These are phyloP conservation scores for Microcyclospora pomicola DNA, from an alignment of 2,329 filamentous ascomycete genomes.

Conservation along the genomic window DNA sequence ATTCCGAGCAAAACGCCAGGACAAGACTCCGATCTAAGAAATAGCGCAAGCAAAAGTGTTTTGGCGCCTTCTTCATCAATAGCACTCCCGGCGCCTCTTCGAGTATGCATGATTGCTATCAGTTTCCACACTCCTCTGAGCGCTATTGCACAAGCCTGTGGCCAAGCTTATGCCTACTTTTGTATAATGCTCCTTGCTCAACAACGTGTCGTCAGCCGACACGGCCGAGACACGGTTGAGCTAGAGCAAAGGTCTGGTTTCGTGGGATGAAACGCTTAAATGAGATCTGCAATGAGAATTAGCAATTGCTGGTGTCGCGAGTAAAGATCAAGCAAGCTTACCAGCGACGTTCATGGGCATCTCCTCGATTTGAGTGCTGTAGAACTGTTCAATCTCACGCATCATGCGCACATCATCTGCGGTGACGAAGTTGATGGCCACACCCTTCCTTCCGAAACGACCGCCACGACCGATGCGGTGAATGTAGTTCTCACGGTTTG, in stretches of 20 bases:
- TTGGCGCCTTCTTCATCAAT: slow-evolving; percentile 12
- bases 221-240: slow-evolving; percentile 10
- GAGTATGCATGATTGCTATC: slow-evolving; percentile 15
- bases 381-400: slow-evolving; percentile 99
- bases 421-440: slow-evolving; percentile 99
- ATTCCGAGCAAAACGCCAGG: slow-evolving; percentile 15
- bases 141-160: not conserved
- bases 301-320: not conserved
- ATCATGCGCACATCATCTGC: slow-evolving; percentile 99
- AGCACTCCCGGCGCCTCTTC: slow-evolving; percentile 12
- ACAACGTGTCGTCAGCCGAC: not conserved
- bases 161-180: slow-evolving; percentile 2
- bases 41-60: slow-evolving; percentile 13
- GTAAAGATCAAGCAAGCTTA: slow-evolving; percentile 25
- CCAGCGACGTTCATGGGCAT: slow-evolving; percentile 89
- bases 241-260: slow-evolving; percentile 10
- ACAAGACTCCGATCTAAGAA: slow-evolving; percentile 16
- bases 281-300: slow-evolving; percentile 31
- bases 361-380: slow-evolving; percentile 99
- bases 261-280: slow-evolving; percentile 19
- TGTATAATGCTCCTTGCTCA: slow-evolving; percentile 2
- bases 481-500: slow-evolving; percentile 99
- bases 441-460: slow-evolving; percentile 99
- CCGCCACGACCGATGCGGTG: slow-evolving; percentile 99
- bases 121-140: not conserved